These are phyloP conservation scores for Hevea brasiliensis DNA, from an alignment of 345 rosid genomes.

Conservation along the genomic window DNA sequence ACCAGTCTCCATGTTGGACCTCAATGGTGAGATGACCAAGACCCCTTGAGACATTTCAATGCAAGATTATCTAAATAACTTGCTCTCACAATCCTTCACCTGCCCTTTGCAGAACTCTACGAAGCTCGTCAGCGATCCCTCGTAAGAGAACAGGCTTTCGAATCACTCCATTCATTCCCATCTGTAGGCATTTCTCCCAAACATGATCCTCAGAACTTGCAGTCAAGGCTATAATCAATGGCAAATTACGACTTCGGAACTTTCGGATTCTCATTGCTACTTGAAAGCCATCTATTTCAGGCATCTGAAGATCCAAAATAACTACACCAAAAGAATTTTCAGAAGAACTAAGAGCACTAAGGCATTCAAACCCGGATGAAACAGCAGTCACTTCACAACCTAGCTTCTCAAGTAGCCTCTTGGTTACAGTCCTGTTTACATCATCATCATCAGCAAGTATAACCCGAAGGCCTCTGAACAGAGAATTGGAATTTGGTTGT, in stretches of 20 bases:
- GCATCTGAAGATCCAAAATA: slow-evolving; percentile 85
- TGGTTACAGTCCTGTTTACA: slow-evolving; percentile 72
- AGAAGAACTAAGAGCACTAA: slow-evolving; percentile 52
- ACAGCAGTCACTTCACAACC: slow-evolving; percentile 88
- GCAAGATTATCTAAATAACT: too few species aligned
- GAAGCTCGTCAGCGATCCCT: slow-evolving; percentile 81
- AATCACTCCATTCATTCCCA: slow-evolving; percentile 86
- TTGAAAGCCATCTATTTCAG: slow-evolving; percentile 90
- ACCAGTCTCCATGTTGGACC: slow-evolving; percentile 9
- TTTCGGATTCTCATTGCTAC: slow-evolving; percentile 84
- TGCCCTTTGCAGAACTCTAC: slow-evolving; percentile 62
- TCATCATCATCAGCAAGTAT: slow-evolving; percentile 74
- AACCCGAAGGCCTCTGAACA: slow-evolving; percentile 64
- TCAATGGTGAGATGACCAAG: too few species aligned
- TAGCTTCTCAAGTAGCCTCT: slow-evolving; percentile 73
- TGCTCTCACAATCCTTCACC: slow-evolving; percentile 44
- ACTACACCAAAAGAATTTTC: slow-evolving; percentile 62
- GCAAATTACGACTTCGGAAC: slow-evolving; percentile 71
- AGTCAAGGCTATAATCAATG: slow-evolving; percentile 80
- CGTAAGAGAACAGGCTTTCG: slow-evolving; percentile 83
- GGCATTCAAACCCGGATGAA: slow-evolving; percentile 86
- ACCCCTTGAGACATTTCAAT: too few species aligned
- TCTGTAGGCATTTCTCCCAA: slow-evolving; percentile 69
- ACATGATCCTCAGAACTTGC: slow-evolving; percentile 81
- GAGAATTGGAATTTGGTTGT: slow-evolving; percentile 50